Evolutionary conservation across 2,329 filamentous ascomycete genomes (phyloP).

Genomic region (Fusarium stilboides): DNA sequence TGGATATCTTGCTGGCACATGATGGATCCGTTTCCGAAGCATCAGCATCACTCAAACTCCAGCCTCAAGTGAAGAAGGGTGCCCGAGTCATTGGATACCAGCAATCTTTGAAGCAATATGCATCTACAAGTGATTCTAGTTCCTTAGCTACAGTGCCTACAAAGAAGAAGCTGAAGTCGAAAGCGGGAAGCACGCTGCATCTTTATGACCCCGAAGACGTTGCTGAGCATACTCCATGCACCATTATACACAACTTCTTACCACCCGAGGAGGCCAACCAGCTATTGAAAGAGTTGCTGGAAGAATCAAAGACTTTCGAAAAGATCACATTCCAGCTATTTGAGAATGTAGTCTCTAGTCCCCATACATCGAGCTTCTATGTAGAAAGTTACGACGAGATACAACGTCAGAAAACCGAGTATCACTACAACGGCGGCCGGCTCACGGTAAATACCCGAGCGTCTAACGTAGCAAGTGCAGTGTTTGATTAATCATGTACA

Average conservation of each 20-base stretch:
- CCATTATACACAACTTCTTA: constrained; percentile 93
- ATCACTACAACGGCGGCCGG: constrained; percentile 86
- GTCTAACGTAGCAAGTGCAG: not conserved
- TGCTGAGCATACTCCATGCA: constrained; percentile 87
- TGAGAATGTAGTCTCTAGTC: constrained; percentile 86
- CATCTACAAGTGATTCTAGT: constrained; percentile 41
- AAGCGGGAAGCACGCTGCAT: constrained; percentile 86
- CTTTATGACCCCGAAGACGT: constrained; percentile 87
- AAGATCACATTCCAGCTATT: constrained; percentile 87
- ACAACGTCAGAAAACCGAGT: constrained; percentile 80
- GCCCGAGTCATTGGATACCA: constrained; percentile 67
- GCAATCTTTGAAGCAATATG: constrained; percentile 73
- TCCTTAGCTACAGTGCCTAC: constrained; percentile 37
- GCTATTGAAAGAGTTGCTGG: constrained; percentile 81
- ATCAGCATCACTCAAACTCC: constrained; percentile 66
- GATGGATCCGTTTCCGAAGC: constrained; percentile 82
- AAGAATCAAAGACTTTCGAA: constrained; percentile 79
- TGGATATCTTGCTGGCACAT: constrained; percentile 84
- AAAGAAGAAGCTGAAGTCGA: constrained; percentile 72
- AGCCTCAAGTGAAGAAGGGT: constrained; percentile 53
- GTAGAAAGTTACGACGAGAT: constrained; percentile 82
- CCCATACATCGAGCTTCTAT: constrained; percentile 88
- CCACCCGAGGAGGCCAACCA: constrained; percentile 78
- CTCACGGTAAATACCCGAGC: constrained; percentile 68
- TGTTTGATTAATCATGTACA: constrained; percentile 49